These are phyloP conservation scores for Fraxinus cuspidata DNA, from an alignment of 257 asterid genomes.

Conservation along the genomic window DNA sequence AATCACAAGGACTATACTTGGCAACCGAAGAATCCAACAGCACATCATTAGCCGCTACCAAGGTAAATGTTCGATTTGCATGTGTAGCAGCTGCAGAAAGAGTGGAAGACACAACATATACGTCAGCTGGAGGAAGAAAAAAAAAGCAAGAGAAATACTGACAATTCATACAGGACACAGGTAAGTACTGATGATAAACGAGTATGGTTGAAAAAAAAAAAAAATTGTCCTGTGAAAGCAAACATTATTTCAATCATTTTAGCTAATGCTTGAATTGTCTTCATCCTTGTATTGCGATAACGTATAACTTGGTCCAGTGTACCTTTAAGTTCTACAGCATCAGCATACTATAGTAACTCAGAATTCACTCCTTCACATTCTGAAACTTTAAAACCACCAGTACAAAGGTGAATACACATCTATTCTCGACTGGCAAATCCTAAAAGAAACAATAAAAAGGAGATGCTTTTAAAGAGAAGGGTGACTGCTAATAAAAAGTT, in stretches of 20 bases:
- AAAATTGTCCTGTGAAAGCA: not conserved
- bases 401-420: not conserved
- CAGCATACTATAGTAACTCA: not conserved
- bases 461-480: not conserved
- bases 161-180: not conserved
- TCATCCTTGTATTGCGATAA: not conserved
- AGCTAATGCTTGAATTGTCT: not conserved
- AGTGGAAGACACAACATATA: slow-evolving; percentile 16
- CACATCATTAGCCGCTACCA: slow-evolving; percentile 96
- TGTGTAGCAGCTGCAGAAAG: slow-evolving; percentile 83
- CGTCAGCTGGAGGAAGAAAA: slow-evolving; percentile 20
- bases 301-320: not conserved
- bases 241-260: not conserved
- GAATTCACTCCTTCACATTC: not conserved
- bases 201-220: not conserved
- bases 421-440: not conserved
- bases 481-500: not conserved
- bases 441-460: not conserved
- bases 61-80: slow-evolving; percentile 69
- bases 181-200: not conserved
- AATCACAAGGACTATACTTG: slow-evolving; percentile 73
- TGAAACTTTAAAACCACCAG: not conserved
- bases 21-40: slow-evolving; percentile 69
- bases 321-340: not conserved
- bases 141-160: slow-evolving; percentile 6